Conservation (phyloP, 2,329 filamentous ascomycete genomes). For the Amauroascus niger region DNA sequence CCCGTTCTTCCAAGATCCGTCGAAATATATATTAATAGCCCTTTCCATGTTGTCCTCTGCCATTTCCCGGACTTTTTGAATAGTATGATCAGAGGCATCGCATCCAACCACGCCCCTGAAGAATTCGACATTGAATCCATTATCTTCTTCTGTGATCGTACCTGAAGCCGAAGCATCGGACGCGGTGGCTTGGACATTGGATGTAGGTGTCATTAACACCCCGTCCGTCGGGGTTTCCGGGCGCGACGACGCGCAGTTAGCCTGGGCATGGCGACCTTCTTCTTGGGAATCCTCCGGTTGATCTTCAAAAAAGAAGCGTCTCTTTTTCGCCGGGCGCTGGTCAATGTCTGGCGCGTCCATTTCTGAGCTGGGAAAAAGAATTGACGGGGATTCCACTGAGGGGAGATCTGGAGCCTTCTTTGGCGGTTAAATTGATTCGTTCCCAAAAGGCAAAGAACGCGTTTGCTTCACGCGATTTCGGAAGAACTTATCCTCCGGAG, state of each 20-base stretch:
- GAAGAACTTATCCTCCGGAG: background rate
- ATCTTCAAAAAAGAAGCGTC: conserved; percentile 53
- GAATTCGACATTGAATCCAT: conserved; percentile 45
- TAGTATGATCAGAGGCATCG: conserved; percentile 35
- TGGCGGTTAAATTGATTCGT: too few species aligned
- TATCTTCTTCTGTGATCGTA: background rate
- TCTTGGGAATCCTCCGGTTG: conserved; percentile 4
- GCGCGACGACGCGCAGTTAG: conserved; percentile 8
- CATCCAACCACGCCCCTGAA: conserved; percentile 52
- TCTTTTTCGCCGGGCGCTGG: conserved; percentile 50
- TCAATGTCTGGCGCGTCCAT: conserved; percentile 39
- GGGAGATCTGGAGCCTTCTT: too few species aligned
- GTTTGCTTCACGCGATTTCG: background rate
- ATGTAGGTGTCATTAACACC: conserved; percentile 7
- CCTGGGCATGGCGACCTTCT: background rate
- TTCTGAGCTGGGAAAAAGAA: background rate
- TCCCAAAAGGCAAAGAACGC: background rate
- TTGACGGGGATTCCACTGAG: too few species aligned
- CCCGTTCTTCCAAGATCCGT: conserved; percentile 50
- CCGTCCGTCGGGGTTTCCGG: background rate
- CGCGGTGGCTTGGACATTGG: background rate
- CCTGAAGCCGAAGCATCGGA: background rate
- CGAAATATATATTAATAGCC: conserved; percentile 56
- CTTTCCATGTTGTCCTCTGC: conserved; percentile 48
- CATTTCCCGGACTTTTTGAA: conserved; percentile 41